Conservation (phyloP, 2,329 filamentous ascomycete genomes). For the Lasiodiplodia sp. region DNA sequence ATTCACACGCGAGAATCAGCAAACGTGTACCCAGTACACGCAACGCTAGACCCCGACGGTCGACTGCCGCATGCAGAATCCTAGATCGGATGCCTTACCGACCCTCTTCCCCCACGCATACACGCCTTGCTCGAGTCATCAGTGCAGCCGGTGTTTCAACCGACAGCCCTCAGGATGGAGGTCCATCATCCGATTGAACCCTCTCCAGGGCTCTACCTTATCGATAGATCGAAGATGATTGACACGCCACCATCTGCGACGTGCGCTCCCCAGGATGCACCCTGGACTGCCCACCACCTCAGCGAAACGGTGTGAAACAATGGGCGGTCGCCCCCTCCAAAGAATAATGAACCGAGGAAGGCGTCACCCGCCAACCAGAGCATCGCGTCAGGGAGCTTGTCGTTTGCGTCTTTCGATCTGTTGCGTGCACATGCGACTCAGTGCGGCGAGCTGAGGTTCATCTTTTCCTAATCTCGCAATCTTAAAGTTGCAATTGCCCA, state of each 20-base stretch:
- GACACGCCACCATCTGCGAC: slow-evolving; percentile 25
- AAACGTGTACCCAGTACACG: neutral
- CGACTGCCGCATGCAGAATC: neutral
- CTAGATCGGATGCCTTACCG: neutral
- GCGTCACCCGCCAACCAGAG: neutral
- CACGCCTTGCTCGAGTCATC: slow-evolving; percentile 5
- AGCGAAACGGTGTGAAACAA: slow-evolving; percentile 8
- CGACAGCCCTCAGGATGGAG: neutral
- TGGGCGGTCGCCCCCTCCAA: neutral
- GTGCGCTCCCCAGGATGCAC: slow-evolving; percentile 1
- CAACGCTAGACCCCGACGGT: too few relatives aligned
- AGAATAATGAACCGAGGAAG: neutral
- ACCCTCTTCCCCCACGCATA: neutral
- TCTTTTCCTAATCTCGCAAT: slow-evolving; percentile 10
- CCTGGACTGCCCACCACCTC: neutral
- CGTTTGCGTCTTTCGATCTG: neutral
- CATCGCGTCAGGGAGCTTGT: slow-evolving; percentile 8
- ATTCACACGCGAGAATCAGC: neutral
- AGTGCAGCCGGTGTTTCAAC: neutral
- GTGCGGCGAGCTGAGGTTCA: neutral
- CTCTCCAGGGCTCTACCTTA: slow-evolving; percentile 20
- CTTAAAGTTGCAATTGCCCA: neutral
- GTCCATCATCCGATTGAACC: neutral
- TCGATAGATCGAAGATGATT: slow-evolving; percentile 23
- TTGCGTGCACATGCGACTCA: slow-evolving; percentile 1